These are phyloP conservation scores for Schwanniomyces pseudopolymorphus DNA, from an alignment of 805 yeast species.

Conservation along the genomic window DNA sequence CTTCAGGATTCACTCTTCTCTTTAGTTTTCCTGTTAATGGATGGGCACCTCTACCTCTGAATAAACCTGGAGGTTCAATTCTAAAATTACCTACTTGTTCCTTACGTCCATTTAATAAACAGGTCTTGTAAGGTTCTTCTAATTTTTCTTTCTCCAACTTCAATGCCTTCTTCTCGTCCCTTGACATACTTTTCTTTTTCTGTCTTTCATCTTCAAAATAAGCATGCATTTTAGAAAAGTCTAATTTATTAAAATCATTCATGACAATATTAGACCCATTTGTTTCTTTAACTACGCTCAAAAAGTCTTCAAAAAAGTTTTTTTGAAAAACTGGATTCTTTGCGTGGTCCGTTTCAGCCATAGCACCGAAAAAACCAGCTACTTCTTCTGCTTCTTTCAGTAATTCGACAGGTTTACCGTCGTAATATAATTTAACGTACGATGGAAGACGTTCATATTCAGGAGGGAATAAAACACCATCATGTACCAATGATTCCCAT, in stretches of 20 bases:
- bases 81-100: constrained; percentile 93
- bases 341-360: constrained; percentile 86
- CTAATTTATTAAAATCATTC: constrained; percentile 64
- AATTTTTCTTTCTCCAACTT: constrained; percentile 69
- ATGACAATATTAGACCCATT: constrained; percentile 61
- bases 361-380: constrained; percentile 91
- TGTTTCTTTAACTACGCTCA: constrained; percentile 60
- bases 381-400: constrained; percentile 91
- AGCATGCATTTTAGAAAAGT: constrained; percentile 71
- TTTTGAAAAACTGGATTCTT: constrained; percentile 81
- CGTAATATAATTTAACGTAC: constrained; percentile 71
- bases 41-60: constrained; percentile 95
- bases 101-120: constrained; percentile 80
- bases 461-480: constrained; percentile 93
- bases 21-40: constrained; percentile 93
- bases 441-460: constrained; percentile 83
- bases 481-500: constrained; percentile 86
- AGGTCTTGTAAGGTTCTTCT: constrained; percentile 81
- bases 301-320: constrained; percentile 83
- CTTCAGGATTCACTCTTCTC: constrained; percentile 84
- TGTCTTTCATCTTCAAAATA: constrained; percentile 69
- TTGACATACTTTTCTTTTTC: constrained; percentile 65
- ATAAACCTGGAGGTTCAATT: constrained; percentile 94
- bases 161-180: constrained; percentile 72
- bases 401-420: constrained; percentile 70